These are phyloP conservation scores for Sequoiadendron giganteum DNA, from an alignment of 75 land plant genomes.

Conservation along the genomic window DNA sequence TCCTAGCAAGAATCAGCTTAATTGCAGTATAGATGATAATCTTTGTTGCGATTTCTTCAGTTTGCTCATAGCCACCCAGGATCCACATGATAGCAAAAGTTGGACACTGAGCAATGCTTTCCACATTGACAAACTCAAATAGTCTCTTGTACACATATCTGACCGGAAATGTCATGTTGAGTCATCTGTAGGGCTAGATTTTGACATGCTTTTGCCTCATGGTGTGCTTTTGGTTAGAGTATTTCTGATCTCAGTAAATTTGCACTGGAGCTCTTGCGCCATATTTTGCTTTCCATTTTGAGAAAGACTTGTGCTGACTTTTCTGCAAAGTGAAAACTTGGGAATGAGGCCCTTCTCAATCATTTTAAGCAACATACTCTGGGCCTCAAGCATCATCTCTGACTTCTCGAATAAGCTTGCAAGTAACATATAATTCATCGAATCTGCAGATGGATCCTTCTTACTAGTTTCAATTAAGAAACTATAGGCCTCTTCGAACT, in stretches of 20 bases:
- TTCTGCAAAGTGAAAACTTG: conserved; percentile 26
- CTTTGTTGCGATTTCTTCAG: not conserved
- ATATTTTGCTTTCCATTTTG: conserved; percentile 18
- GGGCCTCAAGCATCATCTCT: conserved; percentile 20
- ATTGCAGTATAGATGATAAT: not conserved
- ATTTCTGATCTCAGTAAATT: conserved; percentile 10
- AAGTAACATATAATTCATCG: conserved; percentile 36
- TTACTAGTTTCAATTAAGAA: conserved; percentile 35
- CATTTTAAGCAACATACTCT: conserved; percentile 36
- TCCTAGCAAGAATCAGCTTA: not conserved
- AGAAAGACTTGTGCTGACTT: conserved; percentile 19
- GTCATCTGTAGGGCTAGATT: not conserved
- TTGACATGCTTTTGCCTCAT: not conserved
- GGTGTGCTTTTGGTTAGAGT: not conserved
- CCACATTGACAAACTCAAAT: not conserved
- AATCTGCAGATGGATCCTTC: conserved; percentile 20
- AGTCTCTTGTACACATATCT: not conserved
- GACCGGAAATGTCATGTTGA: not conserved
- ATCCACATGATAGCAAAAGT: not conserved
- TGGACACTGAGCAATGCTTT: not conserved
- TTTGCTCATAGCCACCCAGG: not conserved
- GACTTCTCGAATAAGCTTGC: conserved; percentile 25
- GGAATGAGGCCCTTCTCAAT: conserved; percentile 44
- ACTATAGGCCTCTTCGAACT: conserved; percentile 26
- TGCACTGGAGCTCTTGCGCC: conserved; percentile 20